Conservation (phyloP, 495 filamentous ascomycete genomes). For the Penicillium subrubescens region DNA sequence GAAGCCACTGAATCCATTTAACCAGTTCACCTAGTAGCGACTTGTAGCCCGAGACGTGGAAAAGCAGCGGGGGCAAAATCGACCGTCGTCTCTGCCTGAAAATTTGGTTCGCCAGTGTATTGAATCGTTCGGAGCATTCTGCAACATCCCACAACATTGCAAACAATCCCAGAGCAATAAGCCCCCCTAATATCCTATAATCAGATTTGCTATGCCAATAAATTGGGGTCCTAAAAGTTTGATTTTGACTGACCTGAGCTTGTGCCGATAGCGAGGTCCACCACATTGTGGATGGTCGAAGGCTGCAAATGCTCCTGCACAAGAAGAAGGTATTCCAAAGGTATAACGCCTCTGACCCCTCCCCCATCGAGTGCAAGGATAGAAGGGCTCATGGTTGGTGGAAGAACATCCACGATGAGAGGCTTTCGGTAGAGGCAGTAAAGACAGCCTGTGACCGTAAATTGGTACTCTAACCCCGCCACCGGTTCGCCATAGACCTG, state of each 20-base stretch:
- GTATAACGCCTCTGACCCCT: neutral
- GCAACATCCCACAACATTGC: neutral
- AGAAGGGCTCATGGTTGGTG: neutral
- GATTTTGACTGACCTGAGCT: neutral
- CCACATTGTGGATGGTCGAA: neutral
- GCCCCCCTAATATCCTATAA: neutral
- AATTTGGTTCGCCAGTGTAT: neutral
- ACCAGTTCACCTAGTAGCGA: neutral
- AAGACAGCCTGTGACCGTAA: neutral
- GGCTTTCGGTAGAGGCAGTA: neutral
- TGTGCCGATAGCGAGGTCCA: neutral
- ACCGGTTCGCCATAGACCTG: neutral
- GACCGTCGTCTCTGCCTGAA: neutral
- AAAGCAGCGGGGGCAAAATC: neutral
- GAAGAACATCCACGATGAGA: neutral
- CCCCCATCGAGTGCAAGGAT: neutral
- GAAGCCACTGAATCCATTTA: neutral
- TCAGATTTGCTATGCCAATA: neutral
- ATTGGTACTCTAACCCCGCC: neutral
- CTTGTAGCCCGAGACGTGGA: neutral
- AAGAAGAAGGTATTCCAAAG: neutral
- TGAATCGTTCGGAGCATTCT: neutral
- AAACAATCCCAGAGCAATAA: neutral
- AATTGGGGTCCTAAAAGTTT: neutral
- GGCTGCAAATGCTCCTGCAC: neutral